A percentile compares a stretch with the other conserved stretches of the same genome.
phyloP scores from a whole-genome alignment of 2,329 filamentous ascomycete species.

The Chaetomiaceae sp. region DNA sequence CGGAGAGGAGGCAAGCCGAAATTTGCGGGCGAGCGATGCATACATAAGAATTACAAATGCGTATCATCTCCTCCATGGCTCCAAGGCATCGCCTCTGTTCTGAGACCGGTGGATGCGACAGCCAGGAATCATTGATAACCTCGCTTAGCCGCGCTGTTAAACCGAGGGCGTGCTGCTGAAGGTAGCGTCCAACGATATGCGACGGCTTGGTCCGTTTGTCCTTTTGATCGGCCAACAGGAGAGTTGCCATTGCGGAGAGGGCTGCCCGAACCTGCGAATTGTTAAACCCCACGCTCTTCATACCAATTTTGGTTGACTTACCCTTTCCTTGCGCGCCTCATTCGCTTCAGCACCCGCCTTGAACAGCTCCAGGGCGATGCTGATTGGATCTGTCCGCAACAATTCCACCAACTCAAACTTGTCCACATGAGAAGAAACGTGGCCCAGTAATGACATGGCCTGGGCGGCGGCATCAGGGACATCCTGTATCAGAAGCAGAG shows the following conservation, averaged over 20 bases:
- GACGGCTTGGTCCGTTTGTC: constrained; percentile 42
- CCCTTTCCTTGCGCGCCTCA: constrained; percentile 51
- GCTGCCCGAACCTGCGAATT: constrained; percentile 43
- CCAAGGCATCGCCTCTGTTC: constrained; percentile 76
- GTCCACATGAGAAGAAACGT: constrained; percentile 67
- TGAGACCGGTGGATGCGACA: constrained; percentile 48
- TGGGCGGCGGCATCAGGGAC: constrained; percentile 56
- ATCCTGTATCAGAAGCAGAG: constrained; percentile 56
- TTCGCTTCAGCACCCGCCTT: constrained; percentile 70
- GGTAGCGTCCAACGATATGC: constrained; percentile 66
- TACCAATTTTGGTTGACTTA: constrained; percentile 39
- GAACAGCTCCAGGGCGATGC: constrained; percentile 74
- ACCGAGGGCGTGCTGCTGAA: constrained; percentile 79
- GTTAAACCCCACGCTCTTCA: constrained; percentile 25
- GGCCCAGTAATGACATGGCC: constrained; percentile 63
- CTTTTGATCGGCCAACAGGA: constrained; percentile 20
- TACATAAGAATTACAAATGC: constrained; percentile 66
- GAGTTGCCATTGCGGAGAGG: constrained; percentile 42
- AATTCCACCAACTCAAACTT: constrained; percentile 62
- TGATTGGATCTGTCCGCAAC: constrained; percentile 69
- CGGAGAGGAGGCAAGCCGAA: constrained; percentile 85
- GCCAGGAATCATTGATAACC: constrained; percentile 63
- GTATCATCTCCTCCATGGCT: constrained; percentile 85
- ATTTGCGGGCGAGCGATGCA: constrained; percentile 86
- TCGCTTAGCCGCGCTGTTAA: constrained; percentile 81